A percentile compares a stretch with the other conserved stretches of the same genome.
Conservation (phyloP, 495 filamentous ascomycete species). For the Penicillium soppii region DNA sequence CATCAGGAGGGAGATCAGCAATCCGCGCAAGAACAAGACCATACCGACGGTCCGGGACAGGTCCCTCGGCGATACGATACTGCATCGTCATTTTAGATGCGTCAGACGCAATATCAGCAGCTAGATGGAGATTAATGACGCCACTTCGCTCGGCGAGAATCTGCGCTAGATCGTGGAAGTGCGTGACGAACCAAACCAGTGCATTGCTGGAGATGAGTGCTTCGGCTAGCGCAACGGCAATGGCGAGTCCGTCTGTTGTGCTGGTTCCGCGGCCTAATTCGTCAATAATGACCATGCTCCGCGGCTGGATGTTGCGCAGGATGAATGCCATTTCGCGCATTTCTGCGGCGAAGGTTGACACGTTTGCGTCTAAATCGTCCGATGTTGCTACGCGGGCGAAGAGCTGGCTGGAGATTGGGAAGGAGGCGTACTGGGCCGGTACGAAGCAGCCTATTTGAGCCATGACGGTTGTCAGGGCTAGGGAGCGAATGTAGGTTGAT, state of each 20-base stretch:
- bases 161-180: constrained; percentile 79
- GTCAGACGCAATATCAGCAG: constrained; percentile 58
- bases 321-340: constrained; percentile 97
- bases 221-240: constrained; percentile 88
- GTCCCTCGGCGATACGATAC: constrained; percentile 74
- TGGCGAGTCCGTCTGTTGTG: constrained; percentile 80
- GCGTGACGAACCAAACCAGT: constrained; percentile 88
- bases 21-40: constrained; percentile 72
- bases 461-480: constrained; percentile 87
- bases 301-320: constrained; percentile 68
- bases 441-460: constrained; percentile 92
- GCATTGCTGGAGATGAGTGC: constrained; percentile 74
- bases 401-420: constrained; percentile 77
- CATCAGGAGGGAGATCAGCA: constrained; percentile 65
- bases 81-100: constrained; percentile 73
- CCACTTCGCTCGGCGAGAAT: constrained; percentile 72
- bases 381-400: constrained; percentile 86
- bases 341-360: constrained; percentile 90
- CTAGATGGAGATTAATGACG: constrained; percentile 79
- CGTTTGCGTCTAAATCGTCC: constrained; percentile 86
- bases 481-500: constrained; percentile 86
- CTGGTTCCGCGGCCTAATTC: constrained; percentile 93
- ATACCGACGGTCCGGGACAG: constrained; percentile 72
- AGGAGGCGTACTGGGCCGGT: constrained; percentile 77
- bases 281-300: constrained; percentile 83